Percentiles rank a stretch among this genome's conserved stretches.
Conservation (phyloP, 352 stramenopile species). For the Blastocystis sp. region DNA sequence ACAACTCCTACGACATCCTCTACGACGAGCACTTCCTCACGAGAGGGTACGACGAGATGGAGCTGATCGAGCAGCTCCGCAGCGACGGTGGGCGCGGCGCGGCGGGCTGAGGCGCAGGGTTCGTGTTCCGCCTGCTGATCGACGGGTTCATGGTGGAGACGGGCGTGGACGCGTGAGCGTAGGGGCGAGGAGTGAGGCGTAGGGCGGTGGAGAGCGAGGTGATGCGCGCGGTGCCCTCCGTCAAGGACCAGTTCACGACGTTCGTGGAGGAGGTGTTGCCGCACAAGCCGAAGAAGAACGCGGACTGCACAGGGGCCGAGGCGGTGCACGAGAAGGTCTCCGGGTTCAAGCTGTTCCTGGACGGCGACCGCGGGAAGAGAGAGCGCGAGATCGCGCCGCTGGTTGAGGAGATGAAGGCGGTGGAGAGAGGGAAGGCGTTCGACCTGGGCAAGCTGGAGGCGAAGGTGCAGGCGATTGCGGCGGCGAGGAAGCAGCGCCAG, state of each 20-base stretch:
- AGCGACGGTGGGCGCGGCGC: neutral
- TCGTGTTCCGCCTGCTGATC: slow-evolving; percentile 41
- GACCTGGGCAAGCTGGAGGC: neutral
- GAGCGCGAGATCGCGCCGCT: neutral
- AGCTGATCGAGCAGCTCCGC: slow-evolving; percentile 29
- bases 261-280: neutral
- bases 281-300: neutral
- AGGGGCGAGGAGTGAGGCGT: neutral
- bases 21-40: slow-evolving; percentile 59
- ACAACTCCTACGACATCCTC: slow-evolving; percentile 62
- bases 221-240: neutral
- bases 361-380: neutral
- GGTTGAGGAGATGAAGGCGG: neutral
- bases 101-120: neutral
- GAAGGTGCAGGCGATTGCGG: neutral
- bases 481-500: neutral
- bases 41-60: slow-evolving; percentile 28
- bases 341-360: neutral
- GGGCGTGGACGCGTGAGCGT: neutral
- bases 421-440: neutral
- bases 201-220: slow-evolving; percentile 9
- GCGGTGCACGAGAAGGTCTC: neutral
- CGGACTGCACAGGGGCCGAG: neutral
- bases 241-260: neutral
- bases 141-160: slow-evolving; percentile 24